Evolutionary conservation across 495 filamentous ascomycete genomes (phyloP), one percentile per base, ranked within the genome.

Genomic region (Neurospora sp.): DNA sequence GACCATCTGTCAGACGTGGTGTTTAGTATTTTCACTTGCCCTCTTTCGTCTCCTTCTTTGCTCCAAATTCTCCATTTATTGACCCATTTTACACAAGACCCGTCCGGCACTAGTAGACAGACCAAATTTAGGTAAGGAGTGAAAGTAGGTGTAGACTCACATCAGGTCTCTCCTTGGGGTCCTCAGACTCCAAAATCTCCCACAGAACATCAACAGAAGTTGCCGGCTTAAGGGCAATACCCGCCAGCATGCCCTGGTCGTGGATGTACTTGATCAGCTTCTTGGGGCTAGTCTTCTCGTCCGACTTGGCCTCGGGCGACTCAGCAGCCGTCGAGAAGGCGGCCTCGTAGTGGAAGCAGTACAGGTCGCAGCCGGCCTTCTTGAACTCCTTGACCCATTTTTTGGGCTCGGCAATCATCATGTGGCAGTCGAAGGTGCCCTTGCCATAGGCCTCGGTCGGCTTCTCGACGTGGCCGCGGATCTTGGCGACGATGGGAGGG

Each of bases 301-400:
- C 89, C 6, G 89, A 88, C 70, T 83, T 87, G 48, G 85, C 89
- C 72, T 91, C 88, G 69, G 94, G 94, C 45, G 88, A 87, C 81
- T 92, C 92, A 75, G 96, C 94, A 13, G 93, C 93, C 70, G 92
- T 92, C 45, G 92, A 94, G 48, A 93, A 87, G 69, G 96, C 96
- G n/a, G 96, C 96, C 84, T 99, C 96, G 83, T 98, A 97, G 85
- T 99, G 96, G 86, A 99, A 99, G 87, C 95, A 98, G 86, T 99
- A 99, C 10, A 98, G 88, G 80, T 99, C 95, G 84, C 94, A 98
- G 28, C 96, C 96, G 45, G 94, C 96, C 36, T 91, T 89, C 79
- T 96, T 88, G 86, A 99, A 98, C 54, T 97, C 93, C 73, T 90
- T 90, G 76, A 98, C 93, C 96, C 96, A 99, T 87, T 93, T 94